These are phyloP conservation scores for rapeseed (Brassica napus) DNA, from an alignment of 345 rosid species.

Conservation along the genomic window Da-Ae NC_063450.1:49955001-49955500, in stretches of 20 bases:
- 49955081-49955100: no score
- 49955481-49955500: constrained; percentile 33
- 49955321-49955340: neutral
- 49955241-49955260: neutral
- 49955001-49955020: no score
- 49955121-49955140: constrained; percentile 15
- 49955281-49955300: neutral
- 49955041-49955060: no score
- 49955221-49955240: neutral
- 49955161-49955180: constrained; percentile 24
- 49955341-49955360: neutral
- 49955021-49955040: no score
- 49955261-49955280: neutral
- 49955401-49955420: neutral
- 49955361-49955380: constrained; percentile 4
- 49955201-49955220: neutral
- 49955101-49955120: no score
- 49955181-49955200: neutral
- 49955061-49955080: no score
- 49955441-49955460: constrained; percentile 41
- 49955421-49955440: constrained; percentile 2
- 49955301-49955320: neutral
- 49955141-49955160: constrained; percentile 6
- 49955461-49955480: constrained; percentile 38
- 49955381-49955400: neutral